phyloP scores from a whole-genome alignment of 441 rosid species.

The Mallotus repandus region DNA sequence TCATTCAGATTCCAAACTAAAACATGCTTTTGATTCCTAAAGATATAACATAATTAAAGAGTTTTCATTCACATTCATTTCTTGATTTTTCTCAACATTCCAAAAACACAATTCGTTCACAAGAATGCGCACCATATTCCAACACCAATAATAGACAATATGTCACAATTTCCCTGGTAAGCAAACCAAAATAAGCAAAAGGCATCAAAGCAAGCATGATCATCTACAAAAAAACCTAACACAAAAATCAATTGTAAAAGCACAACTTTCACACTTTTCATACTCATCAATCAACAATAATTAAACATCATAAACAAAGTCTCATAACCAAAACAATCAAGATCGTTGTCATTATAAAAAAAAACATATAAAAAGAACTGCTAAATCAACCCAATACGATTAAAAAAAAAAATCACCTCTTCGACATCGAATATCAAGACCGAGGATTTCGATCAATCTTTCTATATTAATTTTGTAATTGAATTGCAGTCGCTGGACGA shows the following conservation, averaged over 20 bases:
- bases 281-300: neutral
- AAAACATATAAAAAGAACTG: too few species aligned
- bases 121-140: neutral
- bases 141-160: neutral
- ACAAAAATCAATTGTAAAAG: neutral
- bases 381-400: neutral
- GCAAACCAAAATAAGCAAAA: too few species aligned
- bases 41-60: neutral
- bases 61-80: neutral
- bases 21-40: neutral
- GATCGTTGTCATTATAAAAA: neutral
- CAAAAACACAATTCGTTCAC: neutral
- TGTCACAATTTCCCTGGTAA: neutral
- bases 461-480: neutral
- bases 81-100: neutral
- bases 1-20: neutral
- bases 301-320: neutral
- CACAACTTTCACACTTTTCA: neutral
- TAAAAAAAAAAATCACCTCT: slow-evolving; percentile 2
- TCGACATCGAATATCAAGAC: slow-evolving; percentile 20
- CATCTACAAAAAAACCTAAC: neutral
- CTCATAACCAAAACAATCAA: neutral
- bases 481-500: neutral
- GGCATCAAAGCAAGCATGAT: neutral
- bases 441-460: neutral